phyloP scores from a whole-genome alignment of 176 grass and related monocot species.

The Bothriochloa decipiens region DNA sequence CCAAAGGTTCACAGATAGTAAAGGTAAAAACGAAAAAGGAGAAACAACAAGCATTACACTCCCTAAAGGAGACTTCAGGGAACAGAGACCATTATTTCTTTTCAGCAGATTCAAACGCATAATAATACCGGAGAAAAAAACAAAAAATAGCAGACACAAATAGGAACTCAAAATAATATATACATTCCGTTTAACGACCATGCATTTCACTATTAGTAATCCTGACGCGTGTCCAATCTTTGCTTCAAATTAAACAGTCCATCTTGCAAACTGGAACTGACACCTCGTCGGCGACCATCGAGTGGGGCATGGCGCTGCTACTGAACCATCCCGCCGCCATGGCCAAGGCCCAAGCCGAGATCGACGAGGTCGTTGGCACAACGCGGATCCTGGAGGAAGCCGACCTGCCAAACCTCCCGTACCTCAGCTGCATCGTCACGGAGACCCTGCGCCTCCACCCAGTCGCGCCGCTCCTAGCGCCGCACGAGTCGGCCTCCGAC shows the following conservation, averaged over 20 bases:
- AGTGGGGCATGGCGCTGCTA: slow-evolving; percentile 39
- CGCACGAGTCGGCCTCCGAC: slow-evolving; percentile 25
- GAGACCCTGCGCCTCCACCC: slow-evolving; percentile 47
- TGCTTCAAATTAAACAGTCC: not conserved
- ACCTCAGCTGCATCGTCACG: slow-evolving; percentile 31
- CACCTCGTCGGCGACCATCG: slow-evolving; percentile 35
- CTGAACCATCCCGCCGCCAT: slow-evolving; percentile 23
- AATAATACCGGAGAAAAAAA: no score
- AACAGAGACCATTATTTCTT: no score
- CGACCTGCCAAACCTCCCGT: slow-evolving; percentile 38
- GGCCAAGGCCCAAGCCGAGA: slow-evolving; percentile 27
- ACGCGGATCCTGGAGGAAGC: slow-evolving; percentile 20
- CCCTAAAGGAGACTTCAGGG: no score
- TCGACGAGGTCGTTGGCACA: slow-evolving; percentile 2
- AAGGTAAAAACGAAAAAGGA: no score
- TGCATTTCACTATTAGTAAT: not conserved
- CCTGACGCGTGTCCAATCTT: not conserved
- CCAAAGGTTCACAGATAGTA: no score
- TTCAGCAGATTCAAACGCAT: no score
- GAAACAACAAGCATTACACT: no score
- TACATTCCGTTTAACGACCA: not conserved
- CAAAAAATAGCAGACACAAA: no score
- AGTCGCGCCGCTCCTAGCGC: not conserved
- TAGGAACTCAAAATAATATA: no score
- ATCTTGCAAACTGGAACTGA: slow-evolving; percentile 34